Base-by-base conservation (phyloP, 2,329 filamentous ascomycete genomes). In the Dothistroma septosporum region DNA sequence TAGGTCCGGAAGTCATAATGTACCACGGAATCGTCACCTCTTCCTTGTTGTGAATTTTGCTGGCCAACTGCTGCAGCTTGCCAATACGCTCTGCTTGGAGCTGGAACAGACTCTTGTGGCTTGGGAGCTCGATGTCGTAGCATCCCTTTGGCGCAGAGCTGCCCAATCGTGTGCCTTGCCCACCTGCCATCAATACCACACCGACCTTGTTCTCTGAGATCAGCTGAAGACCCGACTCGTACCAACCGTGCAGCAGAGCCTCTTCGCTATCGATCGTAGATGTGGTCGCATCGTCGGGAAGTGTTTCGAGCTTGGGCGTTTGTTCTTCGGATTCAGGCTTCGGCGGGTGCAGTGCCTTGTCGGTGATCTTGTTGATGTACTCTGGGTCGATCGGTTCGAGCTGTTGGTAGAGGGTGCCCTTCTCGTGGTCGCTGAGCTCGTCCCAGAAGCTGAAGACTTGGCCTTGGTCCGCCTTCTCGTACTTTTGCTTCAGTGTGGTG, bases 1-100 rank as follows among this genome's bases (percentile, higher is more conserved):
- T 99, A 50, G 94, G 94, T 4, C 94, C 94, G 72, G 91, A 96
- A 71, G 94, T 99, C 94, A 99, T 99, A 77, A 99, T 91, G 79
- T 99, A 99, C 94, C 94, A 99, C 12, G 94, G 94, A 47, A 97
- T 87, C 33, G 88, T 81, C 48, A 86, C 85, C 53, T 80, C 80
- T 62, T 78, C 80, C 67, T 83, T 82, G 60, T 83, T 83, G 57
- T 85, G 81, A 74, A 87, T 86, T 76, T 89, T 86, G 69, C 86
- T 83, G 48, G 93, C 92, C 66, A 97, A 81, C 70, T 87, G 79
- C 79, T 97, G 90, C 9, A 96, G 79, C 80, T 92, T 95, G 71
- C 83, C 83, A 73, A 99, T 97, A 58, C 94, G 84, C 84, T 99
- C 92, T 49, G 90, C 94, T 78, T 99, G 94, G 69, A 99, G 90